Base-by-base conservation (phyloP, 2,329 filamentous ascomycete genomes). In the Trichoderma oligosporum region DNA sequence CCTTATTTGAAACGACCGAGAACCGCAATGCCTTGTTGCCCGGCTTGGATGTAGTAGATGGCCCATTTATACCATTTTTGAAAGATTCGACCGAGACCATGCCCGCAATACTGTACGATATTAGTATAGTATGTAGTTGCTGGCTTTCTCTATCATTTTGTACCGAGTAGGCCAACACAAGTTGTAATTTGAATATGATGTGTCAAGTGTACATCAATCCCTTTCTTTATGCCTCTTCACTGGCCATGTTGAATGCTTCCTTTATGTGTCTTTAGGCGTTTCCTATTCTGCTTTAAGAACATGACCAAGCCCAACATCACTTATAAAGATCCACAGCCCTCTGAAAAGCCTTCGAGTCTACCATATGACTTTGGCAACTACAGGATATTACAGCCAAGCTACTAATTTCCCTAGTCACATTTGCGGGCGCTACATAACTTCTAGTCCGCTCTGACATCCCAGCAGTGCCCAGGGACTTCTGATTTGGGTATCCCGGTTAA, bases 21-120 rank as follows among this genome's bases (percentile, higher is more conserved):
- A 14, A 44, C 39, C 22, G 49, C 49, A 27, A 16, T 52, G 8
- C 42, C 48, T 29, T 29, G 41, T 52, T 18, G 48, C 48, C 48
- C 48, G 33, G 36, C 8, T 31, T 16, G 27, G 44, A 47, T 33
- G 44, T 47, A 20, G n/a, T 31, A 29, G 24, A 31, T 27, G 22
- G 25, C 27, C 16, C 35, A 27, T 51, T 51, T 16, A 24, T 25
- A 18, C 4, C 41, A 12, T 16, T 2, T 52, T 6, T 16, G 3
- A 51, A 31, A 12, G 25, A 8, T 14, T 51, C 24, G 12, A 25
- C 47, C 18, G n/a, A n/a, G 18, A 25, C 33, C 31, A 36, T 42
- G 36, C 27, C 36, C 36, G 38, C 49, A 42, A 6, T 14, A 5
- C 42, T 36, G 47, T 51, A 16, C 24, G 44, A 53, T 14, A 31